Percentiles rank a stretch among this genome's conserved stretches.
phyloP scores from a whole-genome alignment of 768 basidiomycete species.

The Inosperma sp. region DNA sequence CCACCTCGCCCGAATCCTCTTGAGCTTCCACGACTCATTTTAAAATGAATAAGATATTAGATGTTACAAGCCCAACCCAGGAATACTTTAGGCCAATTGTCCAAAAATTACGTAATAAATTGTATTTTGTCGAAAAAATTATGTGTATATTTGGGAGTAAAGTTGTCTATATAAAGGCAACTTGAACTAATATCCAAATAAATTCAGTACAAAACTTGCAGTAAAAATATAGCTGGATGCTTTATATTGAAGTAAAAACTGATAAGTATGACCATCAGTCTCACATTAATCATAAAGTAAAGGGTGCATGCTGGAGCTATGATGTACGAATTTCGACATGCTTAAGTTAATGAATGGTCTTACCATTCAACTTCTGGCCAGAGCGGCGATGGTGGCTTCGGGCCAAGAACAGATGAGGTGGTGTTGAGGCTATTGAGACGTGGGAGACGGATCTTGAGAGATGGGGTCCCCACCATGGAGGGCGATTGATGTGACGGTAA shows the following conservation, averaged over 20 bases:
- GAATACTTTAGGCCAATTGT: too few relatives aligned
- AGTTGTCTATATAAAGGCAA: not conserved
- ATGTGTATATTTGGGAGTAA: too few relatives aligned
- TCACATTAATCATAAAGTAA: constrained; percentile 12
- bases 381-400: constrained; percentile 19
- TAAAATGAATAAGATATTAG: not conserved
- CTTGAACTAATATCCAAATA: not conserved
- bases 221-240: not conserved
- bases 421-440: constrained; percentile 35
- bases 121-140: too few relatives aligned
- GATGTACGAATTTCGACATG: not conserved
- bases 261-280: constrained; percentile 2
- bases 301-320: not conserved
- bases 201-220: not conserved
- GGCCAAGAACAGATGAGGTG: constrained; percentile 13
- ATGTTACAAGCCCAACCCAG: not conserved
- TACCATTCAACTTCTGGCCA: too few relatives aligned
- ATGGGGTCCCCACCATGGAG: constrained; percentile 35
- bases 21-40: constrained; percentile 14
- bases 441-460: constrained; percentile 53
- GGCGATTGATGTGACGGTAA: constrained; percentile 20
- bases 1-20: constrained; percentile 13
- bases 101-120: too few relatives aligned
- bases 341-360: not conserved
- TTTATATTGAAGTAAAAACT: constrained; percentile 3